A percentile compares a stretch with the other conserved stretches of the same genome.
Evolutionary conservation across 164 flowering plant genomes (phyloP).

Genomic region (Protea cynaroides): DNA sequence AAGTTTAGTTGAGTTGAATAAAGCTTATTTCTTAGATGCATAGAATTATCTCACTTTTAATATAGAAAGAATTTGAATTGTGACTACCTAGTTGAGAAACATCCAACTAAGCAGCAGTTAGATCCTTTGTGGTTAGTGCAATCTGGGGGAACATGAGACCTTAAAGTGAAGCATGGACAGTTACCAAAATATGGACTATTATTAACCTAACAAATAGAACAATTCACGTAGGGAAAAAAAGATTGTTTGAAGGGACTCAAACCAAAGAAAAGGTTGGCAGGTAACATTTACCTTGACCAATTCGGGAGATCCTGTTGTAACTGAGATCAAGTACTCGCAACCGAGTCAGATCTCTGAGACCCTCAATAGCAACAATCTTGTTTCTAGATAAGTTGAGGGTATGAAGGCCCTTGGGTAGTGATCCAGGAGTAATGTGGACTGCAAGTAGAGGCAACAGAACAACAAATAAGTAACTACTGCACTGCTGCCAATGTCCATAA

Average conservation of each 20-base stretch:
- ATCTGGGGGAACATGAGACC: too few relatives aligned
- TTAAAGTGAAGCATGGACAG: too few relatives aligned
- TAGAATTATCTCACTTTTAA: too few relatives aligned
- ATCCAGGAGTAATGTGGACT: conserved; percentile 73
- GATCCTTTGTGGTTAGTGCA: too few relatives aligned
- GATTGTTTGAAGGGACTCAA: too few relatives aligned
- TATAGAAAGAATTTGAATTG: too few relatives aligned
- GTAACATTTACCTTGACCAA: conserved; percentile 68
- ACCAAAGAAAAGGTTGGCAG: not conserved
- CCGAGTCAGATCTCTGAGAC: conserved; percentile 75
- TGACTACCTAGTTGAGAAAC: too few relatives aligned
- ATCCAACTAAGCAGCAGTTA: too few relatives aligned
- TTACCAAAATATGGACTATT: not conserved
- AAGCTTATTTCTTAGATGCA: too few relatives aligned
- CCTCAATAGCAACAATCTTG: conserved; percentile 80
- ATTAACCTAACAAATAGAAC: not conserved
- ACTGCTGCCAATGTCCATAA: conserved; percentile 2
- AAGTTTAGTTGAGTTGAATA: too few relatives aligned
- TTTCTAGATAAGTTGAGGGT: conserved; percentile 76
- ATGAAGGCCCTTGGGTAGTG: conserved; percentile 88
- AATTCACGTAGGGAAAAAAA: not conserved
- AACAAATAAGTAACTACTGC: conserved; percentile 5
- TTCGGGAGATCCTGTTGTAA: conserved; percentile 74
- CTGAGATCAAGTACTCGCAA: conserved; percentile 83
- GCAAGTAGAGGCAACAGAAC: conserved; percentile 24